Conservation (phyloP, 371 early-diverging fungal species). For the Mortierella sp. region DNA sequence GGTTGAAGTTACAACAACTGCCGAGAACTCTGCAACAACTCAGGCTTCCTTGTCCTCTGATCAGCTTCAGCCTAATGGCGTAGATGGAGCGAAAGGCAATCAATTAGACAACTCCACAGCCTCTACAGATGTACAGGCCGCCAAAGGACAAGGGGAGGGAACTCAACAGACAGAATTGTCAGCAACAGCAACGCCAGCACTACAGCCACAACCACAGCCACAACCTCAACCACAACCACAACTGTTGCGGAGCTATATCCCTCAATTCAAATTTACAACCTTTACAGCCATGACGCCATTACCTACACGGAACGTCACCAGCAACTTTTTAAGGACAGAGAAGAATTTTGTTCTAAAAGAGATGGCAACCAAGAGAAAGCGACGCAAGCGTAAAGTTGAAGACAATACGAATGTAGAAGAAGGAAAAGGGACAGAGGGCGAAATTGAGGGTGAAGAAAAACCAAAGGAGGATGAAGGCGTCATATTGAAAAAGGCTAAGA, state of each 20-base stretch:
- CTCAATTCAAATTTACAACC: conserved; percentile 54
- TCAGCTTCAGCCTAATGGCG: background rate
- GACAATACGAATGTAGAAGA: background rate
- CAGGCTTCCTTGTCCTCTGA: background rate
- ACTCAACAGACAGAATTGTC: background rate
- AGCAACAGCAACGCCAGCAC: background rate
- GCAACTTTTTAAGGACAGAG: conserved; percentile 43
- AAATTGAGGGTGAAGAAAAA: conserved; percentile 3
- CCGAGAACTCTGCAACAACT: background rate
- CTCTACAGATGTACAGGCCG: background rate
- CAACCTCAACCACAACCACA: conserved; percentile 4
- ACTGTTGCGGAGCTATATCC: conserved; percentile 24
- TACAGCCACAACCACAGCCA: background rate
- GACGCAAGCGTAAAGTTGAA: conserved; percentile 27
- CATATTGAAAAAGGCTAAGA: conserved; percentile 17
- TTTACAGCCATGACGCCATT: conserved; percentile 34
- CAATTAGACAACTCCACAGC: background rate
- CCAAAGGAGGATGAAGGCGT: background rate
- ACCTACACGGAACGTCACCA: conserved; percentile 44
- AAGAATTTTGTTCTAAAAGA: conserved; percentile 51
- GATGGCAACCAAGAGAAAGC: conserved; percentile 18
- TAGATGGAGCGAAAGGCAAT: background rate
- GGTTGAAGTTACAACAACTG: background rate
- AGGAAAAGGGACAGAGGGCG: conserved; percentile 5
- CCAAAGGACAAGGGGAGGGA: background rate